Evolutionary conservation across 805 yeast genomes (phyloP), one percentile per base, ranked within the genome.

Genomic region (Hanseniaspora lachancei): DNA sequence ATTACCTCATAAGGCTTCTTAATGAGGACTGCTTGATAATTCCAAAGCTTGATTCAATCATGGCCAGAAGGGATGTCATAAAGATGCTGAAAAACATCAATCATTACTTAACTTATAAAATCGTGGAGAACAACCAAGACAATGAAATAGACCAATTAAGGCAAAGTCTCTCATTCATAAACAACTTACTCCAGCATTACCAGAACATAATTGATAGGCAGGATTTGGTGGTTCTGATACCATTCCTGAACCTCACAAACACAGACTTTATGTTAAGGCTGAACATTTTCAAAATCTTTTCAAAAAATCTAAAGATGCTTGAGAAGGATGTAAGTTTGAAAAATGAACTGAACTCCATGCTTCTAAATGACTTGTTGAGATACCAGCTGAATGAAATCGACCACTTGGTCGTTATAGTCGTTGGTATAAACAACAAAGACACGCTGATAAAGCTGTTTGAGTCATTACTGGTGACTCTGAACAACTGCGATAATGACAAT

Each of bases 151-250:
- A 7, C 8, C 15, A 15, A 23, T 41, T 23, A 5, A 41, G 6
- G 4, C 4, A 13, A 10, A 23, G 24, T 13, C 23, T 23, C 18
- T 8, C n/a, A 41, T 41, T 41, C 29, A 21, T 41, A 15, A 21
- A 23, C 18, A 41, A 41, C 18, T 23, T 41, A 10, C n/a, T 41
- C 10, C 18, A 23, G 18, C 10, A 23, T 5, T 10, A 41, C 7
- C 74, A 76, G 0, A 63, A 71, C 0, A 71, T 85, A 42, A 72
- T 87, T 23, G 70, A 75, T 0, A 89, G 82, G 60, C 84, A 84
- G 52, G 88, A 85, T 59, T 71, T 88, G 24, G 66, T 77, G 3
- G 70, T 83, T 0, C 65, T 88, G n/a, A 82, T 80, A 61, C 85
- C 88, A 0, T 82, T 76, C 63, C 63, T 88, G 53, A 66, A 78